Base-by-base conservation (phyloP, 202 grass and related monocot species). In the Elaeis oleifera region DNA sequence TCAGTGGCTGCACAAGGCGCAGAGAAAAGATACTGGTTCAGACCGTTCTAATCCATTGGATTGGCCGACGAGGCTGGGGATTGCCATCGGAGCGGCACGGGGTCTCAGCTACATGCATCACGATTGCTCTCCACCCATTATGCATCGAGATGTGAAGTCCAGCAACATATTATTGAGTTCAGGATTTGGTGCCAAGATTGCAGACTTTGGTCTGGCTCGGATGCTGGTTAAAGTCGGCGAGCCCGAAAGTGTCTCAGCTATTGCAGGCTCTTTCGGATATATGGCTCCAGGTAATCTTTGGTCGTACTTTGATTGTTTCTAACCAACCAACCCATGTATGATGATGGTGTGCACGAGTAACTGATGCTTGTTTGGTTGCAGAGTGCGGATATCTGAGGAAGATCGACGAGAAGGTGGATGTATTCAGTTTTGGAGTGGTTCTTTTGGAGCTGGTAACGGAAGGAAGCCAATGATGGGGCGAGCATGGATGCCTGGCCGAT, bases 31-130 rank as follows among this genome's bases (percentile, higher is more conserved):
- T 1, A 7, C 6, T 18, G 74, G 71, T 5, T 84, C 85, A 0
- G 51, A 6, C 3, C n/a, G 22, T 14, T 1, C 1, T 1, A 3
- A 53, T 18, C 65, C 80, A 5, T 77, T 89, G 27, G 69, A 99
- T 81, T 99, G 85, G 94, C 79, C 74, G 0, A 92, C 66, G 4
- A 84, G 94, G 80, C 59, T 89, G 36, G 39, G 74, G 50, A 78
- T 99, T 18, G 88, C 94, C 15, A 68, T 87, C 23, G 88, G 83
- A 51, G 70, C 80, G 0, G 88, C 82, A 26, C 65, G 49, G 77
- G 94, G 94, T 0, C 82, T 94, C 39, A 68, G 82, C 69, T 94
- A 94, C 78, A 99, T 99, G 94, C 94, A 99, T 65, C 75, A 89
- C 6, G 74, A 81, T 57, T 80, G 68, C 63, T 32, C 72, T 1